Percentiles rank a stretch among this genome's conserved stretches.
Conservation (phyloP, 2,329 filamentous ascomycete genomes). For the Aureobasidium sp. region DNA sequence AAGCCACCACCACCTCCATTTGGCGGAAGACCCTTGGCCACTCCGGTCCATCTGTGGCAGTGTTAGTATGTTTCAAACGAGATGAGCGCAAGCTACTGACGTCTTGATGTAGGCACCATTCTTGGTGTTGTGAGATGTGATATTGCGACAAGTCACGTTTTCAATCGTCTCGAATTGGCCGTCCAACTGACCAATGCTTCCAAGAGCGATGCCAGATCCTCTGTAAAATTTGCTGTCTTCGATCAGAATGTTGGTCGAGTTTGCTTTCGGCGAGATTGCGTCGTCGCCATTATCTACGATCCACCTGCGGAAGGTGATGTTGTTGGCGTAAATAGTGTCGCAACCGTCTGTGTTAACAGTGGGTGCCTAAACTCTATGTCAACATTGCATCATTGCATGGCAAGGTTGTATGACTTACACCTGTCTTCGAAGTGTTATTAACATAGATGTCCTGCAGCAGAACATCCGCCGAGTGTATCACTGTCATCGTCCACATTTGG, state of each 20-base stretch:
- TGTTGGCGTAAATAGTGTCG: constrained; percentile 48
- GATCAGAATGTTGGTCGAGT: constrained; percentile 49
- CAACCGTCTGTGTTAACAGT: constrained; percentile 41
- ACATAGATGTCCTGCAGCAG: constrained; percentile 47
- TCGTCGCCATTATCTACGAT: constrained; percentile 48
- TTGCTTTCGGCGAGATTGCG: constrained; percentile 49
- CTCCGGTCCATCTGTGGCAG: constrained; percentile 43
- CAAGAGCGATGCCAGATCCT: constrained; percentile 50
- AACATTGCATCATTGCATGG: constrained; percentile 17
- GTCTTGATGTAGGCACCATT: constrained; percentile 53
- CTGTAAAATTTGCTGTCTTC: constrained; percentile 44
- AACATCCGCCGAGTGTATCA: constrained; percentile 43
- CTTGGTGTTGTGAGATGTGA: constrained; percentile 40
- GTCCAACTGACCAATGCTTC: constrained; percentile 51
- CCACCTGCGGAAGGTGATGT: constrained; percentile 48
- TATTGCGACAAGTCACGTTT: constrained; percentile 43
- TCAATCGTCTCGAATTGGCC: constrained; percentile 44
- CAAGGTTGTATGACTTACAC: not conserved
- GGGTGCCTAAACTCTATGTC: constrained; percentile 17
- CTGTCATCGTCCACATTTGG: constrained; percentile 54
- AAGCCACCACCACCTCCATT: constrained; percentile 54
- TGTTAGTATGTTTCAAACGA: constrained; percentile 40
- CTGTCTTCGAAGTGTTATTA: constrained; percentile 39
- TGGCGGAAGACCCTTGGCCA: constrained; percentile 32
- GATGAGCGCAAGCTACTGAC: constrained; percentile 30